Base-by-base conservation (phyloP, 768 basidiomycete species). In the Leccinum imitatum region DNA sequence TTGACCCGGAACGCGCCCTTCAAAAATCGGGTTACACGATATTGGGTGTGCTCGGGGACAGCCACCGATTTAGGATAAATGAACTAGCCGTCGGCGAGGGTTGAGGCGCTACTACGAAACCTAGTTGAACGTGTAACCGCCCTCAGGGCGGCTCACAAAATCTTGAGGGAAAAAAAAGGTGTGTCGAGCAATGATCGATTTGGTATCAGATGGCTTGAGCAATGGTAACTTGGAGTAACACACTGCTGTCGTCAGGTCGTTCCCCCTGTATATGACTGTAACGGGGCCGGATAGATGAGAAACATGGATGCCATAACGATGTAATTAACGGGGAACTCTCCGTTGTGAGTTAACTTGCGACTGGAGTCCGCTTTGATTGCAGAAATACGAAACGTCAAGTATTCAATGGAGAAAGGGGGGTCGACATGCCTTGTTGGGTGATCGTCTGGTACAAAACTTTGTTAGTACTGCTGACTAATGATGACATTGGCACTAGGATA, bases 201-300 rank as follows among this genome's bases (percentile, higher is more conserved):
- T 56, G 63, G 71, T 58, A 64, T 58, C 57, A 65, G 63, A 52
- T 53, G 19, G 44, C 56, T 60, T 60, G 60, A 33, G 35, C 21
- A 57, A 59, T 58, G 58, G 37, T 50, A 54, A 59, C 58, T 61
- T 54, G 55, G 30, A 31, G 61, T 59, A 53, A 61, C 63, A 41
- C 39, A 31, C 62, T 63, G 62, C 57, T 72, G 71, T 68, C 71
- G 71, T 70, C 19, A 73, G 56, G 46, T 35, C 57, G 62, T 56
- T 58, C 54, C 69, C 69, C 71, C 71, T 72, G 67, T 50, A 72
- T 72, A 73, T 73, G 69, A 69, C 71, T 72, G 71, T 74, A 72
- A 72, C 62, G 61, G 69, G 71, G 56, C 69, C 59, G 63, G 65
- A 61, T 53, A 54, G 57, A 62, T 41, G 63, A 56, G 48, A 39